Evolutionary conservation across 139 green algal genomes (phyloP), one percentile per base, ranked within the genome.

Genomic region (Chlorella sp.): DNA sequence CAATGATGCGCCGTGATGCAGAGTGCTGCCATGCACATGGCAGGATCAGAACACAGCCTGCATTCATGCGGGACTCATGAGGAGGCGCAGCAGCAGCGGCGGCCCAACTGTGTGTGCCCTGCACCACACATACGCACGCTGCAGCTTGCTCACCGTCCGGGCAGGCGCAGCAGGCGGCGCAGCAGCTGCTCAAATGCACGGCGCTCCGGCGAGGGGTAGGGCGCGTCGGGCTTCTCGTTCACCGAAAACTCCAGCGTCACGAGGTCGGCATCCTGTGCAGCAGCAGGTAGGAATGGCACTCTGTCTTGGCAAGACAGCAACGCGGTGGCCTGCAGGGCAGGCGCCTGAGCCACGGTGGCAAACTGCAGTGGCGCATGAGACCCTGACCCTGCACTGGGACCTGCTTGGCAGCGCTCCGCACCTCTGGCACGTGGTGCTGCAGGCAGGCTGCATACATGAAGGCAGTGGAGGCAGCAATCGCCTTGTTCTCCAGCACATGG

Each of bases 141-240:
- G 51, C 51, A 60, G 51, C 44, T 23, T 9, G 13, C 51, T 60
- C 13, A 60, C 51, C 51, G 28, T 25, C 60, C 28, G 25, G 32
- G 63, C n/a, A 69, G 51, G 3, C 25, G 7, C 55, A 88, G 32
- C 84, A 88, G 84, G 62, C 82, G 83, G 21, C 84, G 79, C 28
- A 88, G 64, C 84, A 88, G 74, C 74, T 74, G 39, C 60, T 88
- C 84, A 60, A 85, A 88, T 28, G 64, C 69, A 20, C 68, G 47
- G 74, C 74, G 74, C 32, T 69, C 74, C 16, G 74, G 41, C 0
- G 74, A 81, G 32, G 32, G 17, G 32, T 55, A 81, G 0, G 55
- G 32, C 0, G 30, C 13, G 11, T 68, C 34, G 9, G 26, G 36
- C 34, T 81, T 23, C 55, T 81, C 55, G 32, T 81, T 80, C 15